Evolutionary conservation across 352 stramenopile species (phyloP).

Genomic region (Aphanomyces euteiches): DNA sequence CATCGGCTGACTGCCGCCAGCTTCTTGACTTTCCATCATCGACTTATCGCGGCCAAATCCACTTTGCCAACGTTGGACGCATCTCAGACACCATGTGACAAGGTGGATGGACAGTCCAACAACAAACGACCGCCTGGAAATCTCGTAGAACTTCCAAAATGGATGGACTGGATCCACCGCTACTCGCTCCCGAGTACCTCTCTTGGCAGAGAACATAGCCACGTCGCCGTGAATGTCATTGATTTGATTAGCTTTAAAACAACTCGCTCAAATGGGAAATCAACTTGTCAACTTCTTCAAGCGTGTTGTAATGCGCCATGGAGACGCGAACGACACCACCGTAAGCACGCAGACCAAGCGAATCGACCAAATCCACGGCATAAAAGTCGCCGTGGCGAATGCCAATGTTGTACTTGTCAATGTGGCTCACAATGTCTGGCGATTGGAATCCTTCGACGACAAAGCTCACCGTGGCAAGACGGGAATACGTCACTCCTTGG

Average conservation of each 20-base stretch:
- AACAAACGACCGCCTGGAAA: too few species aligned
- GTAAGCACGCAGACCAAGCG: constrained; percentile 12
- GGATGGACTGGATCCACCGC: too few species aligned
- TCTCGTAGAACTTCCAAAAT: too few species aligned
- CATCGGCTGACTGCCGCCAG: too few species aligned
- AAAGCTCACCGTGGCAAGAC: constrained; percentile 24
- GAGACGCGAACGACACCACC: constrained; percentile 28
- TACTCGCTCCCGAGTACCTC: too few species aligned
- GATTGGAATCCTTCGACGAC: constrained; percentile 17
- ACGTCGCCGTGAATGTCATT: too few species aligned
- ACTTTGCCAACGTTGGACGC: too few species aligned
- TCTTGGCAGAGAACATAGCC: too few species aligned
- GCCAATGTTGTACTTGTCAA: constrained; percentile 20
- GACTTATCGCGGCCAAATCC: too few species aligned
- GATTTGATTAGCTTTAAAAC: constrained; percentile 1
- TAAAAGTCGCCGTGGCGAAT: constrained; percentile 26
- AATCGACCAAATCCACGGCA: constrained; percentile 11
- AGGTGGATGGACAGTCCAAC: too few species aligned
- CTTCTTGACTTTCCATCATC: too few species aligned
- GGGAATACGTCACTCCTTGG: not conserved
- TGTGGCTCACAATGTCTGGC: constrained; percentile 6
- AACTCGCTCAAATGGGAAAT: constrained; percentile 11
- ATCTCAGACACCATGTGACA: too few species aligned
- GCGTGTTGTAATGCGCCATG: constrained; percentile 31
- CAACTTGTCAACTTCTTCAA: constrained; percentile 27